Base-by-base conservation (phyloP, 1,284 basidiomycete genomes). In the Ustilago lituana region DNA sequence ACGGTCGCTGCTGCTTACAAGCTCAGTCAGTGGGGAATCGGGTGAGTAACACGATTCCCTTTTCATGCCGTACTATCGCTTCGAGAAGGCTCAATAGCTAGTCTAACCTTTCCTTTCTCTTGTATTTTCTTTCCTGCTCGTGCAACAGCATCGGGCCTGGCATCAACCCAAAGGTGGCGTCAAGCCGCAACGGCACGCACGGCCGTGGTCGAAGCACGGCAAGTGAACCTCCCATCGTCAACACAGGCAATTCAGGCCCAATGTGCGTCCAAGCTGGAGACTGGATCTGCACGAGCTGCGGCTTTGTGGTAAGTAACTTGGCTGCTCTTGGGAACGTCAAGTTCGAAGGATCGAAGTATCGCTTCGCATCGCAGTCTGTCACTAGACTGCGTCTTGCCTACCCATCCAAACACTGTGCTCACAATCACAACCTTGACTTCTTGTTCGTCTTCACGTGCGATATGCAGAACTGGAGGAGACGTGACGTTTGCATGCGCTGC, bases 401-500 rank as follows among this genome's bases (percentile, higher is more conserved):
- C 3, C 32, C 27, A 14, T 32, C 10, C 8, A 14, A 24, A 6
- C 2, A 11, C 6, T n/a, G 8, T 26, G 9, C 15, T 43, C 12
- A 7, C n/a, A n/a, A n/a, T n/a, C n/a, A n/a, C n/a, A n/a, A n/a
- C n/a, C n/a, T n/a, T n/a, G n/a, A n/a, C n/a, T n/a, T n/a, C n/a
- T n/a, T n/a, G n/a, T n/a, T n/a, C n/a, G n/a, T n/a, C n/a, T n/a
- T n/a, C n/a, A n/a, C n/a, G n/a, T n/a, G n/a, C n/a, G n/a, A n/a
- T n/a, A n/a, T n/a, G n/a, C 54, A 69, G 60, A 77, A 93, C 80
- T 93, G 91, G 91, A 85, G 91, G 60, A 84, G 92, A 51, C 84
- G 91, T 46, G 91, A 91, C 82, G 91, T 93, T 52, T 93, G 91
- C 84, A 91, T 93, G 85, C 91, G 90, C 11, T 93, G 91, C 83